Evolutionary conservation across 805 yeast genomes (phyloP), one percentile per base, ranked within the genome.

Genomic region (Phaffomyces antillensis): DNA sequence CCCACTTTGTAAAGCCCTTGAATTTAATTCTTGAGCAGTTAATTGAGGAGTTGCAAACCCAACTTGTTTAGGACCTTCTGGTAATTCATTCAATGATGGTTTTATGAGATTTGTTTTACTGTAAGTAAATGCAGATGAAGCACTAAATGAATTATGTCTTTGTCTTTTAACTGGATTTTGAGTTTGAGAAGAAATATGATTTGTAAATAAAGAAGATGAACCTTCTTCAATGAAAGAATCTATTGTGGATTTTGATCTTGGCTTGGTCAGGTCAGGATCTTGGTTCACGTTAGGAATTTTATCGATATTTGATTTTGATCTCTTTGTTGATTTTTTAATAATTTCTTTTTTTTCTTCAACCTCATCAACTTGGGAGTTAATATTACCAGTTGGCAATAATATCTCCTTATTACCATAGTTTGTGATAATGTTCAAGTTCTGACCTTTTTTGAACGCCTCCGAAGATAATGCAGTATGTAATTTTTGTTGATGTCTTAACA

Each of bases 401-500:
- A 67, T 64, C 45, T 68, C 67, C 46, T 66, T 67, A 47, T 68
- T 68, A 1, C 72, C 72, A 11, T 48, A 54, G 37, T 67, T 59
- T 30, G 67, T 64, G 32, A 68, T 64, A 46, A 68, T 66, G 48
- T 62, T 62, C 23, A 64, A 59, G 47, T 65, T 54, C 13, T 57
- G 57, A 17, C 61, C 62, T 48, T 59, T 56, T 40, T 52, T 55
- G 34, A 52, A 38, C 16, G 51, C 31, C 26, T 55, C 59, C 32
- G 81, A 52, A 32, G 81, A 52, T 62, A 71, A 39, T 8, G 68
- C 56, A 1, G 84, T 65, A 58, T 93, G 99, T 32, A 93, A 75
- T 60, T 93, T 93, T 65, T 89, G 97, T 67, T 88, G 96, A 68
- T 93, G 99, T 48, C 99, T 76, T 44, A 93, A 72, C 26, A 93